Percentiles rank a stretch among this genome's conserved stretches.
Evolutionary conservation across 2,329 filamentous ascomycete species (phyloP).

Genomic region (Monosporascus cannonballus): DNA sequence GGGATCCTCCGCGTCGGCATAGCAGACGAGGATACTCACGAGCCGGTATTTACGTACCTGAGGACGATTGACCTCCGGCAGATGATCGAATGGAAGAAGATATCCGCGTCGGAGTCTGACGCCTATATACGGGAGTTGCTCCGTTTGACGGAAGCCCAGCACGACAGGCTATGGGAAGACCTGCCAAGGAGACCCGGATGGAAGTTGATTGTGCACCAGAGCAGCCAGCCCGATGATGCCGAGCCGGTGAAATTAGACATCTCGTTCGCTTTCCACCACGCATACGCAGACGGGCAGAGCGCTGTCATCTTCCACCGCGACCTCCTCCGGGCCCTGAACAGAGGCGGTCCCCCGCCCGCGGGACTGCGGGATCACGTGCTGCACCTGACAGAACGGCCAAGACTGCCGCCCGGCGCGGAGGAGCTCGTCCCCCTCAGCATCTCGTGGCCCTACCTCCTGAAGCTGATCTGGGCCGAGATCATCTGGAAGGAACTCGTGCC

Average conservation of each 20-base stretch:
- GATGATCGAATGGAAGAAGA: slow-evolving; percentile 32
- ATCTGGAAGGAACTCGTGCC: slow-evolving; percentile 34
- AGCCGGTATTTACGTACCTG: slow-evolving; percentile 38
- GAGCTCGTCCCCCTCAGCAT: slow-evolving; percentile 31
- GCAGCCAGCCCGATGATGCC: slow-evolving; percentile 8
- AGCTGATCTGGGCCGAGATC: slow-evolving; percentile 9
- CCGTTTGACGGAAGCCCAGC: slow-evolving; percentile 26
- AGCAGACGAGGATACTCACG: slow-evolving; percentile 34
- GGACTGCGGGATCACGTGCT: slow-evolving; percentile 22
- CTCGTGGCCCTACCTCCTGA: slow-evolving; percentile 12
- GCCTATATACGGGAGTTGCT: slow-evolving; percentile 26
- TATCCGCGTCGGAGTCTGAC: slow-evolving; percentile 22
- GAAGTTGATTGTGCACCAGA: slow-evolving; percentile 35
- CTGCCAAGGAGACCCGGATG: slow-evolving; percentile 37
- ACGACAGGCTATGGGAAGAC: slow-evolving; percentile 36
- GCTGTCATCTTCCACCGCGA: slow-evolving; percentile 42
- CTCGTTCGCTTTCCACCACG: slow-evolving; percentile 46
- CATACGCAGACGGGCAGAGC: slow-evolving; percentile 45
- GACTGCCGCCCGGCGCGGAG: slow-evolving; percentile 35
- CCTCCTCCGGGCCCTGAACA: slow-evolving; percentile 37
- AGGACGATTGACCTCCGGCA: slow-evolving; percentile 35
- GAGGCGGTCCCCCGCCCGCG: background rate
- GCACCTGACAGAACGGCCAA: slow-evolving; percentile 22
- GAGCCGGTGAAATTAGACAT: slow-evolving; percentile 29
- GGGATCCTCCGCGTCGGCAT: slow-evolving; percentile 45